Percentiles rank a stretch among this genome's conserved stretches.
Conservation (phyloP, 805 yeast species). For the Spathaspora hagerdaliae region DNA sequence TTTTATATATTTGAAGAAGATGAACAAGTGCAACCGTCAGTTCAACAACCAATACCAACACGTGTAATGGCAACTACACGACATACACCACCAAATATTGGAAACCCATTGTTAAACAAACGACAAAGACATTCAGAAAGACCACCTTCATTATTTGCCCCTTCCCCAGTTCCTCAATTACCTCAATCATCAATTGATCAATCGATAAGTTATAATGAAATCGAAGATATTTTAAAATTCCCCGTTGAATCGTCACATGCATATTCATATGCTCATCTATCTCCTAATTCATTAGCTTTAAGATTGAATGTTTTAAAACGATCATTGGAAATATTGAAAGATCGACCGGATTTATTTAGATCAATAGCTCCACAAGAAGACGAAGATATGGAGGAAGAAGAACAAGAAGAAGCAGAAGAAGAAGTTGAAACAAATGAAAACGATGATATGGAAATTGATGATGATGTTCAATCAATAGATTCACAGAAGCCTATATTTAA, state of each 20-base stretch:
- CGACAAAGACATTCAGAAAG: neutral
- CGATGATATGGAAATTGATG: neutral
- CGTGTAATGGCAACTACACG: neutral
- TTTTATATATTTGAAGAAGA: conserved; percentile 3
- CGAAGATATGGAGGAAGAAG: neutral
- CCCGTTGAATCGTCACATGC: conserved; percentile 82
- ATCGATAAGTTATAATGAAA: conserved; percentile 2
- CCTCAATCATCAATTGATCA: neutral
- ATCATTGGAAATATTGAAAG: conserved; percentile 68
- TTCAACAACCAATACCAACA: conserved; percentile 1
- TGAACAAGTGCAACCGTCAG: neutral
- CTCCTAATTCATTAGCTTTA: conserved; percentile 76
- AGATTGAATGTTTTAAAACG: conserved; percentile 71
- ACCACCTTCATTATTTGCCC: conserved; percentile 3
- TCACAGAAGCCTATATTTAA: conserved; percentile 1
- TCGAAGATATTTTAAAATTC: conserved; percentile 49
- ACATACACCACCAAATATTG: neutral
- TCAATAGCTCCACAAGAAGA: conserved; percentile 4
- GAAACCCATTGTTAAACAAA: neutral
- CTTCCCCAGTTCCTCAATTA: neutral
- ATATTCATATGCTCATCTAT: conserved; percentile 76
- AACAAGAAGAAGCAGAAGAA: neutral
- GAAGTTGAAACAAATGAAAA: neutral
- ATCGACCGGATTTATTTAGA: conserved; percentile 50
- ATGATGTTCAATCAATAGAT: neutral